Evolutionary conservation across 2,329 filamentous ascomycete genomes (phyloP).

Genomic region (Paraphoma sp.): DNA sequence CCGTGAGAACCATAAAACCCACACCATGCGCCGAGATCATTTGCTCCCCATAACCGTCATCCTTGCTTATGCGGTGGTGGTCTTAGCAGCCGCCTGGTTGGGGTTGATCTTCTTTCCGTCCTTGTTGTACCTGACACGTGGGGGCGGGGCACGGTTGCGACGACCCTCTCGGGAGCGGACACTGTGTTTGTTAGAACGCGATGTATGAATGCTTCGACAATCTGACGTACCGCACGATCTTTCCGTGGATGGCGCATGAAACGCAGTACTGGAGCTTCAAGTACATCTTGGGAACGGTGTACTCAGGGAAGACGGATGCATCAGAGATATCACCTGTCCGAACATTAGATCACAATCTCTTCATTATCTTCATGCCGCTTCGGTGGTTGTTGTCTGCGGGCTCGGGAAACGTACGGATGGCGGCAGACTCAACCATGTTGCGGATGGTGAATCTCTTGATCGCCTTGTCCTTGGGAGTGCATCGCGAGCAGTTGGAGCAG

Average conservation of each 20-base stretch:
- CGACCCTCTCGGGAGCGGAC: slow-evolving; percentile 96
- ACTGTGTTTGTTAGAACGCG: slow-evolving; percentile 58
- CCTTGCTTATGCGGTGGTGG: slow-evolving; percentile 43
- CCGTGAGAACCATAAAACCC: slow-evolving; percentile 43
- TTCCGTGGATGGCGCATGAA: slow-evolving; percentile 99
- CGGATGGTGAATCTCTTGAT: slow-evolving; percentile 99
- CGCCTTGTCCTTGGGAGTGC: slow-evolving; percentile 98
- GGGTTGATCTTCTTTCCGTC: slow-evolving; percentile 99
- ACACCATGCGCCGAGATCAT: slow-evolving; percentile 46
- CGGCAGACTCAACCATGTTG: slow-evolving; percentile 99
- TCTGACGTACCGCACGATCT: slow-evolving; percentile 97
- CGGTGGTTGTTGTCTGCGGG: slow-evolving; percentile 3
- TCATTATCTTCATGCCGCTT: slow-evolving; percentile 3
- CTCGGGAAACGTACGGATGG: slow-evolving; percentile 82
- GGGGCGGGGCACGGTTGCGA: slow-evolving; percentile 98
- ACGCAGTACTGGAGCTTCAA: slow-evolving; percentile 99
- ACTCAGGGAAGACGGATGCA: slow-evolving; percentile 98
- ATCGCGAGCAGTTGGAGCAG: slow-evolving; percentile 83
- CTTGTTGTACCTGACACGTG: slow-evolving; percentile 99
- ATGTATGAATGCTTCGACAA: slow-evolving; percentile 14
- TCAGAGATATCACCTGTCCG: slow-evolving; percentile 97
- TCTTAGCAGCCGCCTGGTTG: slow-evolving; percentile 77
- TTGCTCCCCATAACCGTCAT: slow-evolving; percentile 21
- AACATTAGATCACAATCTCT: slow-evolving; percentile 28
- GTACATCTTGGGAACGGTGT: slow-evolving; percentile 99